Evolutionary conservation across 2,329 filamentous ascomycete species (phyloP).

Genomic region (Bipolaris oryzae): DNA sequence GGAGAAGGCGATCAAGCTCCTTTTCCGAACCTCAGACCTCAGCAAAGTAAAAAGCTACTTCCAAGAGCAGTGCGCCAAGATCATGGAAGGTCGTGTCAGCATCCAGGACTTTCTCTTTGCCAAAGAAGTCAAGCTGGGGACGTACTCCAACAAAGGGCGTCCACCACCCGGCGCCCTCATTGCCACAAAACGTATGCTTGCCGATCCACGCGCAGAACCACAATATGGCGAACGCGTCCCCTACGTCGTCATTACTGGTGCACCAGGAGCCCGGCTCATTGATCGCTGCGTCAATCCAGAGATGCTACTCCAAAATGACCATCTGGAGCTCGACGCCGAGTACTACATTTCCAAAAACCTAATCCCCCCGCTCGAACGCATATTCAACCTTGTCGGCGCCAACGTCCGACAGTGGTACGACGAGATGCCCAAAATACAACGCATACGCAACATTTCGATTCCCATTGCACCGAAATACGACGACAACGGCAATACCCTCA

Average conservation of each 20-base stretch:
- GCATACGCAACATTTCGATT: conserved; percentile 66
- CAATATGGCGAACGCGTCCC: conserved; percentile 95
- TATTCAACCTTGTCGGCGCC: conserved; percentile 94
- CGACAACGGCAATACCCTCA: background rate
- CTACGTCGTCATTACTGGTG: conserved; percentile 90
- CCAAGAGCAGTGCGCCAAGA: conserved; percentile 86
- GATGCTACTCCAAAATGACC: conserved; percentile 74
- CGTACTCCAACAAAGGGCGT: conserved; percentile 79
- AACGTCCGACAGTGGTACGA: conserved; percentile 93
- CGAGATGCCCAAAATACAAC: conserved; percentile 91
- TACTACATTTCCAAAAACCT: conserved; percentile 98
- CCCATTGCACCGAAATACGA: conserved; percentile 21
- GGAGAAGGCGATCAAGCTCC: conserved; percentile 83
- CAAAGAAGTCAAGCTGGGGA: conserved; percentile 86
- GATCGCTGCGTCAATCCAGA: conserved; percentile 92
- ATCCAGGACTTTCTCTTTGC: conserved; percentile 97
- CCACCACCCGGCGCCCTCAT: conserved; percentile 88
- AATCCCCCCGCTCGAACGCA: conserved; percentile 91
- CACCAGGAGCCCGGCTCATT: conserved; percentile 81
- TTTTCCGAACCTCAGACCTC: conserved; percentile 89
- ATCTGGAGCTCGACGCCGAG: conserved; percentile 84
- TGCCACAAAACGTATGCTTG: conserved; percentile 82
- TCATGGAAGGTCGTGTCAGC: conserved; percentile 85
- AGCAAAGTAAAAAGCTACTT: conserved; percentile 90
- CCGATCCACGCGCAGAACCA: conserved; percentile 84